phyloP scores from a whole-genome alignment of 495 filamentous ascomycete genomes.

The Immersiella caudata region DNA sequence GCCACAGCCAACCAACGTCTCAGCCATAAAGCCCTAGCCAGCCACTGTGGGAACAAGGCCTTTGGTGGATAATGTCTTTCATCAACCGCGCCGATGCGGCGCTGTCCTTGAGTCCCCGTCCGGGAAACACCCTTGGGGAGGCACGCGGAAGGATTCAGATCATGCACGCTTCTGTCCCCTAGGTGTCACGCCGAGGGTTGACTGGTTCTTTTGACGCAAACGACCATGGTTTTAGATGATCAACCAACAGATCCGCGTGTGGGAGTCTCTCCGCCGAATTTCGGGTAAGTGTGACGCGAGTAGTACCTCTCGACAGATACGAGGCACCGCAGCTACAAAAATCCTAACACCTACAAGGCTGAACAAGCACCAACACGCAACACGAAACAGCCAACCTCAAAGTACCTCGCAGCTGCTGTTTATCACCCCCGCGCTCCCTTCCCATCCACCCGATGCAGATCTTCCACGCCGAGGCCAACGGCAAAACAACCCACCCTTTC shows the following conservation, averaged over 20 bases:
- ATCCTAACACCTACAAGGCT: slow-evolving; percentile 8
- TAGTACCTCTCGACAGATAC: neutral
- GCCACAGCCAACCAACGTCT: neutral
- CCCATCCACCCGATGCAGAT: neutral
- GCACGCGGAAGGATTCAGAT: neutral
- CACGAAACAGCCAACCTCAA: neutral
- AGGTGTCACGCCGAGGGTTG: neutral
- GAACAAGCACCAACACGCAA: neutral
- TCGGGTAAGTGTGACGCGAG: neutral
- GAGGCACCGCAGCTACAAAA: neutral
- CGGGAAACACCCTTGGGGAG: neutral
- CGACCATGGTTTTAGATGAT: neutral
- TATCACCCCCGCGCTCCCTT: neutral
- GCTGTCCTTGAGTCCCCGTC: neutral
- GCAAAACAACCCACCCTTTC: neutral
- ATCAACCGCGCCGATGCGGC: neutral
- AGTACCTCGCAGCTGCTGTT: slow-evolving; percentile 10
- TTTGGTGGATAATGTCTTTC: neutral
- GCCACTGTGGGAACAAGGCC: no score
- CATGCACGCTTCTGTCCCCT: neutral
- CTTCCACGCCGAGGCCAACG: neutral
- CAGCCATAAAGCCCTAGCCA: neutral
- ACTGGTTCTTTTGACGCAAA: neutral
- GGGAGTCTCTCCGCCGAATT: neutral
- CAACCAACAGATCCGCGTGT: neutral